Evolutionary conservation across 805 yeast species (phyloP).

Genomic region (Ogataea allantospora): DNA sequence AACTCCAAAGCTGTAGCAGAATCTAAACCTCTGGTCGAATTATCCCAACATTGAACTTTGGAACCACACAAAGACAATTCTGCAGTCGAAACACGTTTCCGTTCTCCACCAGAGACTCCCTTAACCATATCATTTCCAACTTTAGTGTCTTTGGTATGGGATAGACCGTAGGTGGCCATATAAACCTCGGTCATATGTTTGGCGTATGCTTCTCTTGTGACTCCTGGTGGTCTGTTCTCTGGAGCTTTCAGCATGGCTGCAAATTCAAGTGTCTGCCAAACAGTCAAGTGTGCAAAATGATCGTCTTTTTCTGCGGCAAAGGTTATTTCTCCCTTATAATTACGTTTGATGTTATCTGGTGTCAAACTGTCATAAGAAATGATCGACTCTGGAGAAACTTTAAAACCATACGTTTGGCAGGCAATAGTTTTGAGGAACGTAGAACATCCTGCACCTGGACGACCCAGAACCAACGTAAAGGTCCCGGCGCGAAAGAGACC

Average conservation of each 20-base stretch:
- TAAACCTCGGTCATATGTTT: slow-evolving; percentile 49
- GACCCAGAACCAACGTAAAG: slow-evolving; percentile 65
- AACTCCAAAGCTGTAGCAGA: slow-evolving; percentile 63
- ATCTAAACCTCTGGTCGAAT: slow-evolving; percentile 65
- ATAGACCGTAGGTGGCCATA: slow-evolving; percentile 28
- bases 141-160: slow-evolving; percentile 51
- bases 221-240: slow-evolving; percentile 52
- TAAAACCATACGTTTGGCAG: slow-evolving; percentile 57
- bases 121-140: slow-evolving; percentile 59
- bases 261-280: slow-evolving; percentile 59
- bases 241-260: slow-evolving; percentile 63
- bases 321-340: slow-evolving; percentile 64
- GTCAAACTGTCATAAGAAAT: slow-evolving; percentile 54
- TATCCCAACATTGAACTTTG: slow-evolving; percentile 54
- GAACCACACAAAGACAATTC: slow-evolving; percentile 40
- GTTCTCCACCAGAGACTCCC: slow-evolving; percentile 65
- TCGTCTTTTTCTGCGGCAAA: slow-evolving; percentile 66
- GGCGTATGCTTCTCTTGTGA: slow-evolving; percentile 49
- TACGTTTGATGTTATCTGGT: slow-evolving; percentile 45
- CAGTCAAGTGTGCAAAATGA: slow-evolving; percentile 66
- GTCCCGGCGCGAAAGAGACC: slow-evolving; percentile 60
- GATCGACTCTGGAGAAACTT: slow-evolving; percentile 43
- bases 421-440: slow-evolving; percentile 60
- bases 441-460: slow-evolving; percentile 79
- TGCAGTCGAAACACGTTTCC: slow-evolving; percentile 59